Conservation (phyloP, 192 early-diverging fungal genomes). For the Coemansia sp. region DNA sequence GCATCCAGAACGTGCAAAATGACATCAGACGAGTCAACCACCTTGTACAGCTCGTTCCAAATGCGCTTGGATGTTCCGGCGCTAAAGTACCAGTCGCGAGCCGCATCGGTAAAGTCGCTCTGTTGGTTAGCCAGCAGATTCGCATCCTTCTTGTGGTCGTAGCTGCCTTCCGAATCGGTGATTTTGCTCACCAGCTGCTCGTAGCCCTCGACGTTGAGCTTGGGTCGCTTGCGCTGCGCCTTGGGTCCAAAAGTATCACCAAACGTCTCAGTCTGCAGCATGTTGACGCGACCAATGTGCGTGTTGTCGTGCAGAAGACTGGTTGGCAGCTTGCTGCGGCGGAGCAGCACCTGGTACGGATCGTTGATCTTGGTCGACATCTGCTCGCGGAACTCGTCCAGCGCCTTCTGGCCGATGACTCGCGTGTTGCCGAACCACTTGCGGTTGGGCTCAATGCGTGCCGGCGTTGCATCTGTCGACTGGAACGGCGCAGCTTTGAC, state of each 20-base stretch:
- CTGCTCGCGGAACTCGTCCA: conserved; percentile 89
- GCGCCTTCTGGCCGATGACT: conserved; percentile 91
- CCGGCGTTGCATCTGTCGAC: conserved; percentile 68
- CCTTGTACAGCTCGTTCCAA: conserved; percentile 99
- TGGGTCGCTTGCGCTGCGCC: conserved; percentile 92
- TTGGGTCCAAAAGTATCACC: conserved; percentile 90
- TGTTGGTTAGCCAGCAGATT: conserved; percentile 73
- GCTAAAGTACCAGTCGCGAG: conserved; percentile 84
- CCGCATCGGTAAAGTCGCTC: conserved; percentile 70
- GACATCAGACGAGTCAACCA: conserved; percentile 94
- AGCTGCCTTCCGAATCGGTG: conserved; percentile 63
- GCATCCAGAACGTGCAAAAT: conserved; percentile 97
- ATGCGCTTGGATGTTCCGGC: conserved; percentile 97
- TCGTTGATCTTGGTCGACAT: conserved; percentile 84
- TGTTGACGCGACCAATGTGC: conserved; percentile 71
- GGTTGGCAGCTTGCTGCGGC: conserved; percentile 95
- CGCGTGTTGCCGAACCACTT: conserved; percentile 99
- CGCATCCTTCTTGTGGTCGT: conserved; percentile 70
- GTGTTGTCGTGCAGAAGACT: conserved; percentile 82
- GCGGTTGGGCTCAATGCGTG: conserved; percentile 90
- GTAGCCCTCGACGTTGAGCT: conserved; percentile 69
- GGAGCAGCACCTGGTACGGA: conserved; percentile 91
- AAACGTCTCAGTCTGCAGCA: conserved; percentile 95
- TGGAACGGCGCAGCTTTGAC: conserved; percentile 92
- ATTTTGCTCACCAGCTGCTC: conserved; percentile 77